Conservation (phyloP, 1,284 basidiomycete genomes). For the Ustilago trichophora region DNA sequence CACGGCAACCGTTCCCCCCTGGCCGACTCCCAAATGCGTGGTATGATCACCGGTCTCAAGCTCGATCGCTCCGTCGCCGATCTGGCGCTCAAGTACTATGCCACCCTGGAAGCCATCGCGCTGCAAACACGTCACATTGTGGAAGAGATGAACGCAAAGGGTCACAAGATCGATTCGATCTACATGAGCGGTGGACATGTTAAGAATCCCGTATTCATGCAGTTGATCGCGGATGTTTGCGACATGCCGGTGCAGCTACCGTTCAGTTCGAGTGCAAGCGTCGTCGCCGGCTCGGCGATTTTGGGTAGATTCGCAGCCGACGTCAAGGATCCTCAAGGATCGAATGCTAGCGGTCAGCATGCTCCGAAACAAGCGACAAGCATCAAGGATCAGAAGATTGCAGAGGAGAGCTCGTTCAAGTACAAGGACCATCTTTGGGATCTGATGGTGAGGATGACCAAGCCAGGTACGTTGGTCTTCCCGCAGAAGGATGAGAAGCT, state of each 20-base stretch:
- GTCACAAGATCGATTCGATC: constrained; percentile 84
- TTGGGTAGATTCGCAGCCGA: constrained; percentile 87
- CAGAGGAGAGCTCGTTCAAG: constrained; percentile 70
- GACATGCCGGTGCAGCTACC: constrained; percentile 85
- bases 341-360: constrained; percentile 31
- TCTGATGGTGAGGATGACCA: constrained; percentile 97
- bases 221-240: constrained; percentile 85
- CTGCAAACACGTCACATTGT: constrained; percentile 95
- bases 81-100: constrained; percentile 87
- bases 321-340: constrained; percentile 57
- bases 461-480: constrained; percentile 79
- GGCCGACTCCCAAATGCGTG: constrained; percentile 90
- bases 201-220: constrained; percentile 62
- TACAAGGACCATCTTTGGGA: constrained; percentile 82
- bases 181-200: constrained; percentile 78
- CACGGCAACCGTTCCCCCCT: constrained; percentile 88
- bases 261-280: constrained; percentile 77
- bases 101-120: constrained; percentile 91
- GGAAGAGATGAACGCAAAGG: constrained; percentile 85
- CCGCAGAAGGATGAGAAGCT: constrained; percentile 71
- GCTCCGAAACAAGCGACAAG: constrained; percentile 55
- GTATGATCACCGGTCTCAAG: constrained; percentile 85
- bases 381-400: constrained; percentile 67
- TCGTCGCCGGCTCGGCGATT: constrained; percentile 92
- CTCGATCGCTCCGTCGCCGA: constrained; percentile 82